phyloP scores from a whole-genome alignment of 2,329 filamentous ascomycete species.

The Tothia fuscella region DNA sequence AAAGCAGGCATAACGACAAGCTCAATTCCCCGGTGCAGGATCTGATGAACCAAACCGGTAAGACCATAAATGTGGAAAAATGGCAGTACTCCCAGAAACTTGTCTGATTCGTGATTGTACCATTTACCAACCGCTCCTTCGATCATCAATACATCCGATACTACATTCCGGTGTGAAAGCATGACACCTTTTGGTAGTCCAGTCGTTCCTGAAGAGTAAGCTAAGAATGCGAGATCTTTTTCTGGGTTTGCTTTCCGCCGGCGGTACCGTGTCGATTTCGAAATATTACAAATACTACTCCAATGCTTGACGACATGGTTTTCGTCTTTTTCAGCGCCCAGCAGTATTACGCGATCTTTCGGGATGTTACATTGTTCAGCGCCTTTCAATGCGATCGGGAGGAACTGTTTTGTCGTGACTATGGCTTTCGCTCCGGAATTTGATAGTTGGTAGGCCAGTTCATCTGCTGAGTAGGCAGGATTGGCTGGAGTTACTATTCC shows the following conservation, averaged over 20 bases:
- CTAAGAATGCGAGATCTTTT: conserved; percentile 69
- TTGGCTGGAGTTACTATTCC: conserved; percentile 78
- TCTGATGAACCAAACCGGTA: conserved; percentile 58
- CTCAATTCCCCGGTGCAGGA: conserved; percentile 54
- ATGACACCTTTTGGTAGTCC: conserved; percentile 85
- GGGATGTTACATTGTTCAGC: conserved; percentile 58
- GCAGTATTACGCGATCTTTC: conserved; percentile 58
- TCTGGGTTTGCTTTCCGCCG: conserved; percentile 52
- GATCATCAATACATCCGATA: conserved; percentile 47
- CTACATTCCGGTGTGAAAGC: conserved; percentile 71
- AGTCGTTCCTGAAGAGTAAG: conserved; percentile 84
- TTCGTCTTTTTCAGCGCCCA: conserved; percentile 58
- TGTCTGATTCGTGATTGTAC: conserved; percentile 6
- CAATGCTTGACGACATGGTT: conserved; percentile 56
- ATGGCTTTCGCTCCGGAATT: conserved; percentile 65
- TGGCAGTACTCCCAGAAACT: conserved; percentile 10
- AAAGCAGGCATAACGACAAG: conserved; percentile 67
- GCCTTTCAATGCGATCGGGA: conserved; percentile 54
- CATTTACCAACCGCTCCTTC: conserved; percentile 40
- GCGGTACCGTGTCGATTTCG: conserved; percentile 46
- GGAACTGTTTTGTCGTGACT: conserved; percentile 49
- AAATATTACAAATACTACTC: conserved; percentile 54
- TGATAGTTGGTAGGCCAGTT: conserved; percentile 73
- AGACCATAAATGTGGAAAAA: conserved; percentile 28
- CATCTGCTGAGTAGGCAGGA: conserved; percentile 71